Percentiles rank a stretch among this genome's conserved stretches.
Evolutionary conservation across 1,284 basidiomycete species (phyloP).

Genomic region (Sanghuangporus baumii): DNA sequence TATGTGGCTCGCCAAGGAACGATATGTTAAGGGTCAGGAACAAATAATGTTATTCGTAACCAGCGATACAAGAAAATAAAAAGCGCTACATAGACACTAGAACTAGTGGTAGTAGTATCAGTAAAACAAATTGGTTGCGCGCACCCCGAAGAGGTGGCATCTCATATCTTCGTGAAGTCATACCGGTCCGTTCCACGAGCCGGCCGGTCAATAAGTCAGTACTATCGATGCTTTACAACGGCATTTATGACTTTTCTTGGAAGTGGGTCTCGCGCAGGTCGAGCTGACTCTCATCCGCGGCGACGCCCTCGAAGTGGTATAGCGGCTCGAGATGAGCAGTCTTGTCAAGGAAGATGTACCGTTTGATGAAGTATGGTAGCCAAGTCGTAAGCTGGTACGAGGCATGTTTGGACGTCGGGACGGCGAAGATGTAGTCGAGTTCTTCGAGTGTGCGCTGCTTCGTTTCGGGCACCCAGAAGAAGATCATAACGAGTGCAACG

Average conservation of each 20-base stretch:
- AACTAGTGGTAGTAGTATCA: no score
- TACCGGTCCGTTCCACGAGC: no score
- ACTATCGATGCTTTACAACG: background rate
- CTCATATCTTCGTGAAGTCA: no score
- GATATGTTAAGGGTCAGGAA: no score
- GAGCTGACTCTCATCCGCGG: slow-evolving; percentile 44
- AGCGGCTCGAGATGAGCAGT: slow-evolving; percentile 38
- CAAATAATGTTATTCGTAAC: no score
- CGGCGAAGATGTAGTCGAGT: slow-evolving; percentile 56
- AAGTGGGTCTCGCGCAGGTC: background rate
- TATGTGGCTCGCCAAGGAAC: no score
- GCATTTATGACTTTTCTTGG: background rate
- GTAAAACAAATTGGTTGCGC: no score
- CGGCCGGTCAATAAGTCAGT: no score
- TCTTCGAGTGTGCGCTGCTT: slow-evolving; percentile 65
- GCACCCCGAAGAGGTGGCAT: no score
- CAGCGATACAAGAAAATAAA: no score
- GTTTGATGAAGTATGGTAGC: slow-evolving; percentile 58
- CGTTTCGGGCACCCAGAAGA: slow-evolving; percentile 49
- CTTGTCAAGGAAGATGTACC: slow-evolving; percentile 45
- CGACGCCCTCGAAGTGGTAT: slow-evolving; percentile 45
- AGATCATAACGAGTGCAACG: slow-evolving; percentile 46
- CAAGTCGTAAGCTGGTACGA: slow-evolving; percentile 49
- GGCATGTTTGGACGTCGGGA: slow-evolving; percentile 51
- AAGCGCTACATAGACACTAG: no score